Percentiles rank a stretch among this genome's conserved stretches.
phyloP scores from a whole-genome alignment of 768 basidiomycete species.

The Chalciporus piperatus region DNA sequence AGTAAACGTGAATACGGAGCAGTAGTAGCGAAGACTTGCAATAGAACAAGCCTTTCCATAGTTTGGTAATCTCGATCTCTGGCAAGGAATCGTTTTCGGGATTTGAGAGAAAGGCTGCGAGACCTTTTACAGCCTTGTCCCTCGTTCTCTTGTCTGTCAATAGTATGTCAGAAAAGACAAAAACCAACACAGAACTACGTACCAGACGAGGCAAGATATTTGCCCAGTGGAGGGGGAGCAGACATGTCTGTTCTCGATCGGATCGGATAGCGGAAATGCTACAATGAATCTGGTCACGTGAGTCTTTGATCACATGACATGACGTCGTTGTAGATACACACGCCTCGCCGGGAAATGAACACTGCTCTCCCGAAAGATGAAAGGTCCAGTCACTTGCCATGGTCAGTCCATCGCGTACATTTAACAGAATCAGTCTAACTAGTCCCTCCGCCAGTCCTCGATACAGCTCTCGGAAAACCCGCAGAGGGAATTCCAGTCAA shows the following conservation, averaged over 20 bases:
- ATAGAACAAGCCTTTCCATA: constrained; percentile 99
- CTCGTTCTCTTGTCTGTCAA: constrained; percentile 81
- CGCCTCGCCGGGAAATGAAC: too few relatives aligned
- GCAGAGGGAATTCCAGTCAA: constrained; percentile 65
- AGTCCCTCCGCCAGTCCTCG: constrained; percentile 69
- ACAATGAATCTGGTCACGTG: constrained; percentile 3
- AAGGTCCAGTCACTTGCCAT: constrained; percentile 90
- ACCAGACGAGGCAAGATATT: constrained; percentile 93
- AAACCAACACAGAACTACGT: constrained; percentile 17
- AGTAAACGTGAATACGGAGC: not conserved
- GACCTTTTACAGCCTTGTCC: constrained; percentile 83
- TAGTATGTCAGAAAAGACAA: not conserved
- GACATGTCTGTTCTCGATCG: constrained; percentile 31
- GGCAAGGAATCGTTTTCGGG: constrained; percentile 55
- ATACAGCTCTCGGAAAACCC: constrained; percentile 80
- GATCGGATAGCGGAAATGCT: constrained; percentile 20
- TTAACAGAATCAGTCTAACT: not conserved
- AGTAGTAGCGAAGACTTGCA: constrained; percentile 47
- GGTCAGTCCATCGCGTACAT: constrained; percentile 44
- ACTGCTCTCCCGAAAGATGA: too few relatives aligned
- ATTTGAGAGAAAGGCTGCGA: constrained; percentile 77
- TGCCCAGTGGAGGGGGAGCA: constrained; percentile 65
- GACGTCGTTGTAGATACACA: too few relatives aligned
- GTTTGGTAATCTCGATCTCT: constrained; percentile 78
- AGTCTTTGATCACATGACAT: not conserved